These are phyloP conservation scores for Neurospora sublineolata DNA, from an alignment of 495 filamentous ascomycete species.

Conservation along the genomic window DNA sequence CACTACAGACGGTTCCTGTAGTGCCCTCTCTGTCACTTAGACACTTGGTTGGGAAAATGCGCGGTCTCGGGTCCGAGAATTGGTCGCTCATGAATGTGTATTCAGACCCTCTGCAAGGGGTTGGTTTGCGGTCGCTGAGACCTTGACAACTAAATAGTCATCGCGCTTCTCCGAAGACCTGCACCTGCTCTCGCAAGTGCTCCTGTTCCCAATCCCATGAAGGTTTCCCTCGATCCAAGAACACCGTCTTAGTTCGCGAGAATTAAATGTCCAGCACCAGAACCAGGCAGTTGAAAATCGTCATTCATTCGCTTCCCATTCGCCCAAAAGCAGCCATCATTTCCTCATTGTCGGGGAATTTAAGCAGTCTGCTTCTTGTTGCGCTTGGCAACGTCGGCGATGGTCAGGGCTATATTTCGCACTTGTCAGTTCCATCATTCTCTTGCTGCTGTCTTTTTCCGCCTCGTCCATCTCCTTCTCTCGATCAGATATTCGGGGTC, in stretches of 20 bases:
- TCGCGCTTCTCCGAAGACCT: neutral
- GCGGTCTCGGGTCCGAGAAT: neutral
- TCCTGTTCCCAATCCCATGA: neutral
- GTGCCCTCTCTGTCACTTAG: neutral
- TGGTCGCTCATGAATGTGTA: neutral
- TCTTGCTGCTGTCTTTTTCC: neutral
- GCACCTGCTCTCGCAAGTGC: neutral
- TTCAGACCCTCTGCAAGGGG: neutral
- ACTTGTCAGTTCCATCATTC: neutral
- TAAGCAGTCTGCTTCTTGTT: conserved; percentile 16
- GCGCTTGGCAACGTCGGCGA: conserved; percentile 39
- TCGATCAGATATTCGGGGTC: neutral
- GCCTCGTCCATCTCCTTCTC: neutral
- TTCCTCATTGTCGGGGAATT: neutral
- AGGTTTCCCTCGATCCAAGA: neutral
- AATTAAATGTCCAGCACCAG: neutral
- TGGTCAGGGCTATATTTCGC: conserved; percentile 28
- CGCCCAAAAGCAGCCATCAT: neutral
- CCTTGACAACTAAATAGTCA: neutral
- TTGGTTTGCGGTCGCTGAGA: neutral
- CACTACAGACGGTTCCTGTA: conserved; percentile 30
- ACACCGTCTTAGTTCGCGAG: neutral
- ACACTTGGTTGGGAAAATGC: neutral
- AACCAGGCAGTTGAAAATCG: neutral
- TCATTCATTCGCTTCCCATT: neutral